Evolutionary conservation across 108 stramenopile species (phyloP).

Genomic region (Fragilariopsis cylindrus): DNA sequence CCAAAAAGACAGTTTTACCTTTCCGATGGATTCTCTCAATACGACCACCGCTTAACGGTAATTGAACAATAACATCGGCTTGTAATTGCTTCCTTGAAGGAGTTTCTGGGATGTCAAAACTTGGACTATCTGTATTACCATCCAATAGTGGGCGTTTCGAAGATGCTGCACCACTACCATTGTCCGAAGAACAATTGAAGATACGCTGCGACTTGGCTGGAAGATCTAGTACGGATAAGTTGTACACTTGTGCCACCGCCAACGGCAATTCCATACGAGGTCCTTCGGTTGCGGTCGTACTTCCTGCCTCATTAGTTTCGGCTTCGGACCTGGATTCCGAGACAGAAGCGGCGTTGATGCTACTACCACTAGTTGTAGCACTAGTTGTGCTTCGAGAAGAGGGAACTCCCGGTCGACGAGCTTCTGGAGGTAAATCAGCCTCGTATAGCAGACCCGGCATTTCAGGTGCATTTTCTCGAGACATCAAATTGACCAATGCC

Average conservation of each 20-base stretch:
- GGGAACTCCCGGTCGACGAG: slow-evolving; percentile 55
- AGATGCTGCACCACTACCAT: background rate
- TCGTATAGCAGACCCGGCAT: slow-evolving; percentile 98
- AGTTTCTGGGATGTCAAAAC: slow-evolving; percentile 41
- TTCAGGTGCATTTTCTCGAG: slow-evolving; percentile 85
- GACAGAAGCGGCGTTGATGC: slow-evolving; percentile 22
- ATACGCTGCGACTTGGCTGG: slow-evolving; percentile 22
- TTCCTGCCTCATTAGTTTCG: background rate
- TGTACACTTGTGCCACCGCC: slow-evolving; percentile 76
- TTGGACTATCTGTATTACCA: slow-evolving; percentile 11
- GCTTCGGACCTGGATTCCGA: slow-evolving; percentile 19
- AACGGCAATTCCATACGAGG: slow-evolving; percentile 50
- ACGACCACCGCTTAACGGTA: slow-evolving; percentile 71
- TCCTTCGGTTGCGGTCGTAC: background rate
- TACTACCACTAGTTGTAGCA: slow-evolving; percentile 6
- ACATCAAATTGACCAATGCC: slow-evolving; percentile 89
- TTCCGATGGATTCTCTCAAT: slow-evolving; percentile 51
- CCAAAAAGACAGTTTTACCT: slow-evolving; percentile 42
- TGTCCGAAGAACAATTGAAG: background rate
- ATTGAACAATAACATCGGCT: slow-evolving; percentile 55
- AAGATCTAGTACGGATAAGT: slow-evolving; percentile 52
- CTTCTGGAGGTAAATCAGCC: slow-evolving; percentile 84
- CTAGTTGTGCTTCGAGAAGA: slow-evolving; percentile 9
- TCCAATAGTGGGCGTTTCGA: slow-evolving; percentile 31
- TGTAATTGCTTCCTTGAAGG: slow-evolving; percentile 55